Conservation (phyloP, 2,329 filamentous ascomycete genomes). For the Colletotrichum godetiae region DNA sequence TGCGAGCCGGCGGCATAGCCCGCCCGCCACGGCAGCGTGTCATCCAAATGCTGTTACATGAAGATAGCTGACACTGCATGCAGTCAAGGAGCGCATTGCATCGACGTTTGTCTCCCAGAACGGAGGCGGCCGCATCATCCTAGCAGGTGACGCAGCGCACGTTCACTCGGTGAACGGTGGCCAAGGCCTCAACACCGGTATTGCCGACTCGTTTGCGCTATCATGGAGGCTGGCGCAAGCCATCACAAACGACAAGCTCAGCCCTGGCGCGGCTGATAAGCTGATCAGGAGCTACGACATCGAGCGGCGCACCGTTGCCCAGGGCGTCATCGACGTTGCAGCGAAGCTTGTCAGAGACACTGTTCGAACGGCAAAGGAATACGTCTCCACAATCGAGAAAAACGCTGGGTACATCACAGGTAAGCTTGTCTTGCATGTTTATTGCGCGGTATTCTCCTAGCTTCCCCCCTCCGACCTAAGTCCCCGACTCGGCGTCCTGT, state of each 20-base stretch:
- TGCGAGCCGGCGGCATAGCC: neutral
- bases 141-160: slow-evolving; percentile 63
- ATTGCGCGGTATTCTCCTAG: neutral
- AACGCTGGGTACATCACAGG: slow-evolving; percentile 62
- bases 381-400: slow-evolving; percentile 58
- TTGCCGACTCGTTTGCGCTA: slow-evolving; percentile 61
- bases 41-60: neutral
- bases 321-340: slow-evolving; percentile 58
- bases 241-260: slow-evolving; percentile 40
- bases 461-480: neutral
- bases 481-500: neutral
- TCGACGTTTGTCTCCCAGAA: slow-evolving; percentile 54
- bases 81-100: slow-evolving; percentile 64
- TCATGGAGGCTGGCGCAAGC: slow-evolving; percentile 62
- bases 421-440: slow-evolving; percentile 28
- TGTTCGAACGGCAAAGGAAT: slow-evolving; percentile 54
- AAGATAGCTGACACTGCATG: neutral
- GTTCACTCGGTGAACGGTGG: slow-evolving; percentile 60
- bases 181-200: slow-evolving; percentile 63
- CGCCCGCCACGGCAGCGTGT: neutral
- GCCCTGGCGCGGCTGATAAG: slow-evolving; percentile 37
- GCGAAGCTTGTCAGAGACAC: slow-evolving; percentile 59
- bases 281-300: slow-evolving; percentile 56
- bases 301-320: slow-evolving; percentile 55
- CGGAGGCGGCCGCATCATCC: slow-evolving; percentile 56